Conservation (phyloP, 1,284 basidiomycete genomes). For the Trametes pubescens region DNA sequence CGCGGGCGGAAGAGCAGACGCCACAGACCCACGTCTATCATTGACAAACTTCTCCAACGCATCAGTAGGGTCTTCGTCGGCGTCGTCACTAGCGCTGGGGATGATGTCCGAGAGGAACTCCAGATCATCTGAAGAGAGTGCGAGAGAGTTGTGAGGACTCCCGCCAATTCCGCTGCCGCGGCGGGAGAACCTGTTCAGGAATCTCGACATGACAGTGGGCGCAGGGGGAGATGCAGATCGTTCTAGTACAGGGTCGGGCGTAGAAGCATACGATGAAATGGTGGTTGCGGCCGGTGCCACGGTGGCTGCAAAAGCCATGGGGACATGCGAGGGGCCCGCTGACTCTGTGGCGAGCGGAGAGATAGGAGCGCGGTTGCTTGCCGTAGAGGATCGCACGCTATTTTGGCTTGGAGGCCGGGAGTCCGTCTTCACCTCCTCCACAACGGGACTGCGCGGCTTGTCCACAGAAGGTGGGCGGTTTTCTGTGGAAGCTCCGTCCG, state of each 20-base stretch:
- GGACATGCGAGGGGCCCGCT: constrained; percentile 7
- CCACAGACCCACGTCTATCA: constrained; percentile 52
- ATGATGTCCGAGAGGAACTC: constrained; percentile 80
- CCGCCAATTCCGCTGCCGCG: constrained; percentile 45
- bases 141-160: constrained; percentile 57
- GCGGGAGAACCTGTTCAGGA: constrained; percentile 73
- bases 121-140: constrained; percentile 74
- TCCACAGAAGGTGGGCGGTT: constrained; percentile 22
- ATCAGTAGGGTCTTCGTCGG: constrained; percentile 46
- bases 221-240: constrained; percentile 27
- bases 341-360: constrained; percentile 19
- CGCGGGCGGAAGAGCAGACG: constrained; percentile 52
- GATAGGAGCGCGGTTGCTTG: constrained; percentile 17
- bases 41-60: constrained; percentile 36
- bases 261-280: constrained; percentile 36
- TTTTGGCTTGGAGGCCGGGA: constrained; percentile 34
- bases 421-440: constrained; percentile 21
- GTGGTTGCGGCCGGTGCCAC: constrained; percentile 20
- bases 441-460: constrained; percentile 25
- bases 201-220: constrained; percentile 72
- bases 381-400: constrained; percentile 28
- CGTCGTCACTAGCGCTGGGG: constrained; percentile 58
- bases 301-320: constrained; percentile 20
- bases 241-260: constrained; percentile 35
- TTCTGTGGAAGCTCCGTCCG: neutral